A percentile compares a stretch with the other conserved stretches of the same genome.
Conservation (phyloP, 495 filamentous ascomycete species). For the Neurospora sp. region DNA sequence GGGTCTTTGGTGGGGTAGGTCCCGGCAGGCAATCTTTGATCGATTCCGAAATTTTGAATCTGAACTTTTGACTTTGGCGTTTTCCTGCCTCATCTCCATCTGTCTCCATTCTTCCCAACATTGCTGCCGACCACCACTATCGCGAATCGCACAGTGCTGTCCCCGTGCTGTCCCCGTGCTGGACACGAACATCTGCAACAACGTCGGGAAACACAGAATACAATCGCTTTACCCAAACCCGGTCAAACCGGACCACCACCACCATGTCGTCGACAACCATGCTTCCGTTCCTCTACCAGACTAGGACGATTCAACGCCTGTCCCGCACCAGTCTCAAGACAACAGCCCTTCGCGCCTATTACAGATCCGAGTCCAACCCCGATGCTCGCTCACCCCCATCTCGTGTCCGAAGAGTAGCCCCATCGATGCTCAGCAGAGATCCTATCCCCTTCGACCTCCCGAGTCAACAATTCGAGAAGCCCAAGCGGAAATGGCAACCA, state of each 20-base stretch:
- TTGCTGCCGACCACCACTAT: not conserved
- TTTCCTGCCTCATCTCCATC: not conserved
- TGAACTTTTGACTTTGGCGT: not conserved
- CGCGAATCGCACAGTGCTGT: not conserved
- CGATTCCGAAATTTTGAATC: not conserved
- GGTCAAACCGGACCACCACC: not conserved
- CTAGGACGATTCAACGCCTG: constrained; percentile 44
- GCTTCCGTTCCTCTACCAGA: constrained; percentile 62
- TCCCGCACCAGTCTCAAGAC: constrained; percentile 5
- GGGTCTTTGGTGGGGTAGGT: not conserved
- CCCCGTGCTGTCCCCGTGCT: not conserved
- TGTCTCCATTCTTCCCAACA: not conserved
- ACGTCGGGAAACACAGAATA: not conserved
- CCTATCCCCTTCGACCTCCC: constrained; percentile 31
- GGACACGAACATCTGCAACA: not conserved
- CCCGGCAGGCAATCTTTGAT: not conserved
- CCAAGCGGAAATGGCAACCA: not conserved
- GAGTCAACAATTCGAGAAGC: constrained; percentile 6
- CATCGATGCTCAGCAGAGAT: constrained; percentile 6
- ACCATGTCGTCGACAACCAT: constrained; percentile 29
- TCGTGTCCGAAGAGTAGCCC: not conserved
- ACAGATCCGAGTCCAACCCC: constrained; percentile 4
- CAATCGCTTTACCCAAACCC: not conserved
- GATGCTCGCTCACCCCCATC: not conserved
- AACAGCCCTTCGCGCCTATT: constrained; percentile 11